Percentiles rank a stretch among this genome's conserved stretches.
Evolutionary conservation across 306 rosid species (phyloP).

Genomic region (Dryas drummondii): DNA sequence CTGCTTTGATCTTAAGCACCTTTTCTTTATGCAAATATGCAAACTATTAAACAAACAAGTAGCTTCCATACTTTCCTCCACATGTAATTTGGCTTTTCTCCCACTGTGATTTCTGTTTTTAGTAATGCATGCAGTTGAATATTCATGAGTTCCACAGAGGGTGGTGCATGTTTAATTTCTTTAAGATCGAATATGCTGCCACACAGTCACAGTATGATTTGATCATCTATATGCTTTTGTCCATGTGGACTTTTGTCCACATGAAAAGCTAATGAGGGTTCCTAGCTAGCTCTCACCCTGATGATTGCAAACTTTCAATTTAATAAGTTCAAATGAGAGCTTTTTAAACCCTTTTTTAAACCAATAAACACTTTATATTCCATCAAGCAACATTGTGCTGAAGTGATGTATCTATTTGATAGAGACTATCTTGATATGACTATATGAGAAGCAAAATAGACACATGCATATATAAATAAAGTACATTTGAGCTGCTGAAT

Average conservation of each 20-base stretch:
- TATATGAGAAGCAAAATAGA: conserved; percentile 15
- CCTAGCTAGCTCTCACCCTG: conserved; percentile 6
- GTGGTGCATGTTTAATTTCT: neutral
- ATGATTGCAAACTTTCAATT: conserved; percentile 45
- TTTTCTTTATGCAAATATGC: no score
- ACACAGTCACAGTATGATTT: neutral
- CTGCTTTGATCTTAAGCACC: no score
- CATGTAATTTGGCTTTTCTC: no score
- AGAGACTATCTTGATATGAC: conserved; percentile 31
- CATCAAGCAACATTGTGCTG: conserved; percentile 44
- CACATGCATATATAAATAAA: neutral
- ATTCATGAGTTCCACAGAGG: neutral
- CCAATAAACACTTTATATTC: conserved; percentile 40
- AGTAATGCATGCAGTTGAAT: conserved; percentile 13
- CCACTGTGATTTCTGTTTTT: neutral
- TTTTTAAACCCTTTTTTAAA: conserved; percentile 41
- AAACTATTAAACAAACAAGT: no score
- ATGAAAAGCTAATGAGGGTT: conserved; percentile 18
- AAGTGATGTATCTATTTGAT: conserved; percentile 41
- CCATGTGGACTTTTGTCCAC: conserved; percentile 20
- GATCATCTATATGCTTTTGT: neutral
- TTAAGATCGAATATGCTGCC: neutral
- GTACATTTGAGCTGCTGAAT: no score
- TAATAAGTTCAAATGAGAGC: conserved; percentile 59
- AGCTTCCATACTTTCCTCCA: no score